Base-by-base conservation (phyloP, 331 rosid species). In the Dryas integrifolia region DNA sequence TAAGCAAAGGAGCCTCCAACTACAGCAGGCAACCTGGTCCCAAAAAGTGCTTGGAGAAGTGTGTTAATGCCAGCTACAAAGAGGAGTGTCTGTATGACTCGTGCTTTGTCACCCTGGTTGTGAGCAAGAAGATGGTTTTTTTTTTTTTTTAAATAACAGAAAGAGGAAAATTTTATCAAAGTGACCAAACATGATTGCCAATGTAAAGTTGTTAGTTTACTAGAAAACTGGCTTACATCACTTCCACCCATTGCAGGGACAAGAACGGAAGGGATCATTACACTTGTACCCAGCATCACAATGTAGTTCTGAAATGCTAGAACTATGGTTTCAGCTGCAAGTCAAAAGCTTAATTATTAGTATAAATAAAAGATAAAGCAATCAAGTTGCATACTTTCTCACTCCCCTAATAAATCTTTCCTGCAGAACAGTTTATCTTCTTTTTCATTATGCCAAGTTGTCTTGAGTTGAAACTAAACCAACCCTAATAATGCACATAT, bases 1-100 rank as follows among this genome's bases (percentile, higher is more conserved):
- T 88, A 94, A n/a, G 97, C 94, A 80, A 75, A 94, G 69, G 98
- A 91, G 52, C 98, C 97, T 84, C 98, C 98, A 71, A 94, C 96
- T 39, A 94, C 96, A 5, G 97, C 87, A 4, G 98, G 98, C 80
- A 94, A 82, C 80, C 98, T 86, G 47, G 98, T 91, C 71, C 98
- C 98, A 15, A 94, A 94, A 53, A 94, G 98, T 11, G 98, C 88
- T 88, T 94, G 98, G 52, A 94, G 96, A 84, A 94, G 97, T 47
- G 98, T 94, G 80, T 94, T 94, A 62, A 91, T 70, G 64, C 98
- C 98, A 69, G 97, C 82, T 60, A 94, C 98, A 75, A 94, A 94
- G 62, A 91, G 97, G 52, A 94, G 86, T 47, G 98, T 89, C 78
- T 94, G 98, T 76, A 94, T 89, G 9, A 94, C 98, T 46, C 89